Evolutionary conservation across 2,329 filamentous ascomycete genomes (phyloP).

Genomic region (Aspergillus clavatus): DNA sequence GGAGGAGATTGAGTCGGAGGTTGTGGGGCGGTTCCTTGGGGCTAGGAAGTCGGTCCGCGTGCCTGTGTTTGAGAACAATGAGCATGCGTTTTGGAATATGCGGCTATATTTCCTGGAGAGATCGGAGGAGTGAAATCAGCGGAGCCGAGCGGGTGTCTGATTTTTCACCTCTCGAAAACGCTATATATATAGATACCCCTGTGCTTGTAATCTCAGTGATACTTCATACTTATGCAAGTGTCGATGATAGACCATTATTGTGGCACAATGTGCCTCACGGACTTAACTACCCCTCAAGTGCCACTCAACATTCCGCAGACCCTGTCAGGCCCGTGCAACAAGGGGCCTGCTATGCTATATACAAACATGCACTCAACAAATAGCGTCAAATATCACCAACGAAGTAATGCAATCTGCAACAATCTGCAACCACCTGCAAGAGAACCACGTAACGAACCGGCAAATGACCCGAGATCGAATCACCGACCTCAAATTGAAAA

Average conservation of each 20-base stretch:
- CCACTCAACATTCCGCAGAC: not conserved
- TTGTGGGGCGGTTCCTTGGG: slow-evolving; percentile 18
- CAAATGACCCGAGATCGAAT: not conserved
- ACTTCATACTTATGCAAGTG: not conserved
- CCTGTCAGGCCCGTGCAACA: not conserved
- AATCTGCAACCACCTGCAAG: not conserved
- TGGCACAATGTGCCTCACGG: too few relatives aligned
- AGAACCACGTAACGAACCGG: not conserved
- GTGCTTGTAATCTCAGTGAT: not conserved
- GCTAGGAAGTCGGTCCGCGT: slow-evolving; percentile 22
- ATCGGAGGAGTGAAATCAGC: slow-evolving; percentile 5
- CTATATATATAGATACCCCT: not conserved
- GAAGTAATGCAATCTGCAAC: not conserved
- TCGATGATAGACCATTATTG: too few relatives aligned
- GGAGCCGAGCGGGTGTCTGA: not conserved
- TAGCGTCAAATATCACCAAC: not conserved
- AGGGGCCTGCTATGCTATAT: not conserved
- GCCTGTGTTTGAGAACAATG: slow-evolving; percentile 27
- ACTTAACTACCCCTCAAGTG: too few relatives aligned
- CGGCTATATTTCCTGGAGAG: slow-evolving; percentile 28
- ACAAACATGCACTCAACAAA: not conserved
- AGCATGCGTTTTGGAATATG: slow-evolving; percentile 37
- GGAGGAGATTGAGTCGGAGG: slow-evolving; percentile 27
- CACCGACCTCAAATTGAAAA: not conserved
- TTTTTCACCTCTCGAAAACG: too few relatives aligned